phyloP scores from a whole-genome alignment of 495 filamentous ascomycete species.

The Talaromyces ruber region DNA sequence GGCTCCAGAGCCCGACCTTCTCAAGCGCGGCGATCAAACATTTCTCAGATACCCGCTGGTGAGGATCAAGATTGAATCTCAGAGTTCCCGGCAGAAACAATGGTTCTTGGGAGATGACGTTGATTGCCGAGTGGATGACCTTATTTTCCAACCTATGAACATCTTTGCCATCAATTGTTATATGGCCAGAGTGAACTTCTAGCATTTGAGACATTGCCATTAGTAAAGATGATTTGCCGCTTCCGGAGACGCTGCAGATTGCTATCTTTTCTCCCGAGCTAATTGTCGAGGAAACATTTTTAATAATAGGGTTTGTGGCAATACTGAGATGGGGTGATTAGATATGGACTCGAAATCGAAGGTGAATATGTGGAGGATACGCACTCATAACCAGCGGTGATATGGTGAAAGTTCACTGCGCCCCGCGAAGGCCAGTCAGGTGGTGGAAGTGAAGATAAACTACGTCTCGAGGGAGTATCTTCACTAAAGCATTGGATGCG shows the following conservation, averaged over 20 bases:
- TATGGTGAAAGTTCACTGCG: slow-evolving; percentile 14
- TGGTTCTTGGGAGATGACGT: slow-evolving; percentile 28
- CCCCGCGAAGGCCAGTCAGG: slow-evolving; percentile 21
- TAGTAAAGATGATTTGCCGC: slow-evolving; percentile 20
- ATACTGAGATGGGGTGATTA: slow-evolving; percentile 1
- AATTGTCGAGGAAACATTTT: slow-evolving; percentile 18
- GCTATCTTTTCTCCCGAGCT: slow-evolving; percentile 23
- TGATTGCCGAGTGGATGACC: slow-evolving; percentile 12
- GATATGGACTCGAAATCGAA: neutral
- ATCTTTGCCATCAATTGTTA: slow-evolving; percentile 13
- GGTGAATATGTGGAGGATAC: slow-evolving; percentile 1
- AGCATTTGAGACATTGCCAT: slow-evolving; percentile 7
- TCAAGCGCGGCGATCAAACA: slow-evolving; percentile 14
- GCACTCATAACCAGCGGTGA: slow-evolving; percentile 15
- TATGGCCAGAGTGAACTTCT: slow-evolving; percentile 3
- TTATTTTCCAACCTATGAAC: slow-evolving; percentile 11
- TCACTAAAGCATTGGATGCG: slow-evolving; percentile 28
- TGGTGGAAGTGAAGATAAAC: slow-evolving; percentile 8
- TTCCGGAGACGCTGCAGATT: slow-evolving; percentile 29
- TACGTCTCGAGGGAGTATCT: slow-evolving; percentile 18
- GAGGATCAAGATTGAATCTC: slow-evolving; percentile 23
- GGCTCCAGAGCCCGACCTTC: slow-evolving; percentile 14
- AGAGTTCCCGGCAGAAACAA: slow-evolving; percentile 22
- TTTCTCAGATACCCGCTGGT: slow-evolving; percentile 7
- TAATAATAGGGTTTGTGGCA: neutral